These are phyloP conservation scores for Salmacisia buchloeana DNA, from an alignment of 1,284 basidiomycete species.

Conservation along the genomic window DNA sequence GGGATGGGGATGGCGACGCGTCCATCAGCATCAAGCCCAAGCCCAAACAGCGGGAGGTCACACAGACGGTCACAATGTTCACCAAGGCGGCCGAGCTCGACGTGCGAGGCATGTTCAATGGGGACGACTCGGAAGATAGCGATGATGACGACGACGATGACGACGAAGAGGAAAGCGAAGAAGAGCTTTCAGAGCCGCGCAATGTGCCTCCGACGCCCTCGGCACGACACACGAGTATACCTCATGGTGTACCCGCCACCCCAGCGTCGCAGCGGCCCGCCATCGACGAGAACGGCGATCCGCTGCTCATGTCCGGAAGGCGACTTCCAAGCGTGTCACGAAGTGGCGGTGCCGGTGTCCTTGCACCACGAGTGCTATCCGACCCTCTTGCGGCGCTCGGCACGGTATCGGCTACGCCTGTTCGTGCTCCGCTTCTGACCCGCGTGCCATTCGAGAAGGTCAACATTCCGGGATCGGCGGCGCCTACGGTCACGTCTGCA, in stretches of 20 bases:
- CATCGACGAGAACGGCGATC: background rate
- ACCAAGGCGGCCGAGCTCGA: conserved; percentile 42
- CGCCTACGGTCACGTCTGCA: background rate
- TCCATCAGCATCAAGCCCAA: background rate
- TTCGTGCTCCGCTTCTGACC: background rate
- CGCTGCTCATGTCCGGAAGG: background rate
- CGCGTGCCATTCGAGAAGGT: conserved; percentile 3
- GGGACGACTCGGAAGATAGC: conserved; percentile 23
- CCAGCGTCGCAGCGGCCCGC: background rate
- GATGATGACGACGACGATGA: conserved; percentile 17
- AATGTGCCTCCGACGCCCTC: background rate
- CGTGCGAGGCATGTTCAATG: conserved; percentile 47
- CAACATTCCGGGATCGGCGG: background rate
- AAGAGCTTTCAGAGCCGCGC: conserved; percentile 15
- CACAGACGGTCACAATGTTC: conserved; percentile 34
- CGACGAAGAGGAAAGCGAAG: conserved; percentile 23
- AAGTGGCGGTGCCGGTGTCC: background rate
- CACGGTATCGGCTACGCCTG: background rate
- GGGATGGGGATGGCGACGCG: background rate
- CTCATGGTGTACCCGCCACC: background rate
- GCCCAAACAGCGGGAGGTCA: background rate
- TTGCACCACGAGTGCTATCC: background rate
- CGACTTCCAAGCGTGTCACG: background rate
- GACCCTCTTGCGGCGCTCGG: conserved; percentile 1
- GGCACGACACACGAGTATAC: background rate